Evolutionary conservation across 768 basidiomycete species (phyloP), one percentile per base, ranked within the genome.

Genomic region (Lactarius psammicola): DNA sequence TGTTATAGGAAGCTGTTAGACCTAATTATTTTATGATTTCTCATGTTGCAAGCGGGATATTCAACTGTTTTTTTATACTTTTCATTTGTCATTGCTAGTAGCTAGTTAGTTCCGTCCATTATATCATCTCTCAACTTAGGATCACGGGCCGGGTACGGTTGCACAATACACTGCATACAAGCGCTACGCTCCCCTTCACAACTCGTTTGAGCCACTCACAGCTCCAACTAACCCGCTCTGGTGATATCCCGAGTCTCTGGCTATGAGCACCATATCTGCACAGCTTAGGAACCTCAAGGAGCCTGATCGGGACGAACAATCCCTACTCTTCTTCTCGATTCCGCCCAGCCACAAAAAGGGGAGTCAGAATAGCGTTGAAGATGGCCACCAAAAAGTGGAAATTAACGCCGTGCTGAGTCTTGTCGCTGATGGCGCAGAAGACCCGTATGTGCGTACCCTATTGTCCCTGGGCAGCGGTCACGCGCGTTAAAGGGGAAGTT

Each of bases 201-300:
- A 26, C 33, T 13, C 6, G 11, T n/a, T 30, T 4, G 33, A 36
- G 28, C 36, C 28, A 31, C 38, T 54, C 46, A 56, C 15, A 26
- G 28, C 20, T 56, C 13, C 54, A 51, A 65, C 51, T 56, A 42
- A 34, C 55, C 15, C 26, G 23, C 42, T 28, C 40, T n/a, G 46
- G 30, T 46, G 42, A 63, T 54, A 15, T 23, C 40, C 38, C 11
- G 40, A 58, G 28, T 51, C 28, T 56, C 17, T 38, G 28, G 66
- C 67, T 30, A 93, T 92, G 92, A 80, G 90, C 44, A 89, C 86
- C 59, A 94, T 94, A 73, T 91, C 89, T 56, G 90, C 91, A 28
- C 91, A 94, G 69, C 85, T 97, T 54, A 87, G 94, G 62, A 85
- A 91, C 73, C 94, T 95, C 83, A 92, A 91, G 80, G 94, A 96